Evolutionary conservation across 495 filamentous ascomycete species (phyloP).

Genomic region (Xylaria acuta): DNA sequence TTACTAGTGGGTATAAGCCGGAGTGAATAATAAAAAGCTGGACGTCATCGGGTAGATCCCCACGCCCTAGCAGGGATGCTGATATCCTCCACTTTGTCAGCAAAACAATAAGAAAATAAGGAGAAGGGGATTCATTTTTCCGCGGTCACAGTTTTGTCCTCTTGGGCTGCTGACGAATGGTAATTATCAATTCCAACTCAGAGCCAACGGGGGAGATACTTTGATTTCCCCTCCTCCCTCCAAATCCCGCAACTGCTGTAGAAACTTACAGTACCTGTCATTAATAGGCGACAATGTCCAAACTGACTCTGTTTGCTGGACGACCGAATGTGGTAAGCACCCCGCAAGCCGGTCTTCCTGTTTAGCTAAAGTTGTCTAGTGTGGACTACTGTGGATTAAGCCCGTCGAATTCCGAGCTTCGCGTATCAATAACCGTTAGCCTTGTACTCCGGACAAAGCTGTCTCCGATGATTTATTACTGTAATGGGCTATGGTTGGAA

Average conservation of each 20-base stretch:
- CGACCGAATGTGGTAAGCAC: background rate
- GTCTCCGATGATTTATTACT: background rate
- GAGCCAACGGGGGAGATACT: background rate
- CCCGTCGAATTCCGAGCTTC: background rate
- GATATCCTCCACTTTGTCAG: background rate
- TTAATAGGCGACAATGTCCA: background rate
- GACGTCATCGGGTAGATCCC: background rate
- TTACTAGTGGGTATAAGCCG: slow-evolving; percentile 15
- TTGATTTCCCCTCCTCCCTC: background rate
- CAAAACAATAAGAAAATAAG: background rate
- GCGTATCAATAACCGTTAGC: background rate
- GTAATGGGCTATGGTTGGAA: no score
- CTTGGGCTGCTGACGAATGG: background rate
- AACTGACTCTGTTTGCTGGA: background rate
- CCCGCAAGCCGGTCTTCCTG: background rate
- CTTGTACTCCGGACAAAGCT: background rate
- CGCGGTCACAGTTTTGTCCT: background rate
- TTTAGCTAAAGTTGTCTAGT: background rate
- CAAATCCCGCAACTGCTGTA: background rate
- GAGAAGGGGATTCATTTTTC: background rate
- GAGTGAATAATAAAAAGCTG: background rate
- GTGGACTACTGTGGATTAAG: background rate
- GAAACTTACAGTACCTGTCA: background rate
- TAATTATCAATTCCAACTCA: background rate
- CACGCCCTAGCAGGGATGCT: background rate